Conservation (phyloP, 371 early-diverging fungal genomes). For the Smittium culicis region DNA sequence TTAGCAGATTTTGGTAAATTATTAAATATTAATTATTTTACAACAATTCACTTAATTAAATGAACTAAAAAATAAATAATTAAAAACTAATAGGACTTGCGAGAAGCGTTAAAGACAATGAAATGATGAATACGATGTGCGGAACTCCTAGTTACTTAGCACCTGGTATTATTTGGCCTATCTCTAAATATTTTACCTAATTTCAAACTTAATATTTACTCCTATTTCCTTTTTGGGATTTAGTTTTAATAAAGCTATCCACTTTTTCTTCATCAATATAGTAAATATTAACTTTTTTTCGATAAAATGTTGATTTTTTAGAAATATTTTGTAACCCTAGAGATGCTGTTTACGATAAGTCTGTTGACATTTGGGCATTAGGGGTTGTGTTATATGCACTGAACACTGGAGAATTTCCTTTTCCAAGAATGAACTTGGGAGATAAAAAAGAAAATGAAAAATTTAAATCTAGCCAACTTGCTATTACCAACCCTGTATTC, state of each 20-base stretch:
- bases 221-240: no score
- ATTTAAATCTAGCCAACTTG: constrained; percentile 17
- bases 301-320: background rate
- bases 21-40: background rate
- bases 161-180: constrained; percentile 57
- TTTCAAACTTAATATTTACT: no score
- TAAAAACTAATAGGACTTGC: constrained; percentile 24
- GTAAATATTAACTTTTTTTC: background rate
- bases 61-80: background rate
- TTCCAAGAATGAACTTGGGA: constrained; percentile 28
- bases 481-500: constrained; percentile 15
- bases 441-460: constrained; percentile 14
- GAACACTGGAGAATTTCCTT: constrained; percentile 72
- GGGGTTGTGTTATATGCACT: constrained; percentile 85
- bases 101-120: constrained; percentile 31
- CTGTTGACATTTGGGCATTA: constrained; percentile 92
- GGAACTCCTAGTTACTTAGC: constrained; percentile 90
- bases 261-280: background rate
- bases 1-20: constrained; percentile 13
- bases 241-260: no score
- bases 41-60: background rate
- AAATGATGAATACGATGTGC: constrained; percentile 73
- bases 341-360: constrained; percentile 51
- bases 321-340: constrained; percentile 40
- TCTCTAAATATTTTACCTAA: no score